Percentiles rank a stretch among this genome's conserved stretches.
These are phyloP conservation scores for Annulohypoxylon nitens DNA, from an alignment of 495 filamentous ascomycete species.

Conservation along the genomic window DNA sequence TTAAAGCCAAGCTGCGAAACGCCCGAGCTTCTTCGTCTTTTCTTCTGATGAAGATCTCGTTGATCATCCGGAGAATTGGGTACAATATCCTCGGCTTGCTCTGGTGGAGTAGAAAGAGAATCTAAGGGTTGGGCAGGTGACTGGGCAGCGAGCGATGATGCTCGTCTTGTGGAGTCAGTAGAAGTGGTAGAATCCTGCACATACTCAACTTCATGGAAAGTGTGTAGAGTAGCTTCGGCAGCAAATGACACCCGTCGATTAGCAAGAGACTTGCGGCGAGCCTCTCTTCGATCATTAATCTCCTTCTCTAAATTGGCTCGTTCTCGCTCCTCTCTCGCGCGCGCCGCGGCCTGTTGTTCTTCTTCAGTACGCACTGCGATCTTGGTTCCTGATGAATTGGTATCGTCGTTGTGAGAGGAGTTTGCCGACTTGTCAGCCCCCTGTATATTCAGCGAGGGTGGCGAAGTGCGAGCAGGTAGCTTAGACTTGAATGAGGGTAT, in stretches of 20 bases:
- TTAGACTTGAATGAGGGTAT: conserved; percentile 65
- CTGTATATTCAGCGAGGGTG: conserved; percentile 39
- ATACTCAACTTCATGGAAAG: conserved; percentile 95
- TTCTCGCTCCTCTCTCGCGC: conserved; percentile 80
- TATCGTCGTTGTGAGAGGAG: conserved; percentile 63
- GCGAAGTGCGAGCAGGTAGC: conserved; percentile 46
- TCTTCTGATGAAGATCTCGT: conserved; percentile 74
- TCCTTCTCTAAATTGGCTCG: conserved; percentile 74
- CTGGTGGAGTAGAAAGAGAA: conserved; percentile 74
- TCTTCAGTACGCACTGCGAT: conserved; percentile 76
- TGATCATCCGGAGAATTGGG: conserved; percentile 77
- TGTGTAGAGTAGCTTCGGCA: conserved; percentile 96
- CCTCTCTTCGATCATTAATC: conserved; percentile 80
- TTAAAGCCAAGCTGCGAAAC: conserved; percentile 71
- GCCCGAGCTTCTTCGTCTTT: conserved; percentile 73
- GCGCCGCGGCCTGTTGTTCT: conserved; percentile 80
- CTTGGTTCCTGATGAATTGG: conserved; percentile 55
- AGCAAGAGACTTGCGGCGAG: conserved; percentile 89
- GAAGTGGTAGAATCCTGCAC: conserved; percentile 89
- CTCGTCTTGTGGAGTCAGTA: conserved; percentile 78
- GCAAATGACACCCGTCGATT: conserved; percentile 97
- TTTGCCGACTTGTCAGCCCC: conserved; percentile 63
- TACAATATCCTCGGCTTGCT: conserved; percentile 71
- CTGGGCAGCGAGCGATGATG: conserved; percentile 70
- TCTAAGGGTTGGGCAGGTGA: conserved; percentile 67